Evolutionary conservation across 495 filamentous ascomycete genomes (phyloP).

Genomic region (Daldinia decipiens): DNA sequence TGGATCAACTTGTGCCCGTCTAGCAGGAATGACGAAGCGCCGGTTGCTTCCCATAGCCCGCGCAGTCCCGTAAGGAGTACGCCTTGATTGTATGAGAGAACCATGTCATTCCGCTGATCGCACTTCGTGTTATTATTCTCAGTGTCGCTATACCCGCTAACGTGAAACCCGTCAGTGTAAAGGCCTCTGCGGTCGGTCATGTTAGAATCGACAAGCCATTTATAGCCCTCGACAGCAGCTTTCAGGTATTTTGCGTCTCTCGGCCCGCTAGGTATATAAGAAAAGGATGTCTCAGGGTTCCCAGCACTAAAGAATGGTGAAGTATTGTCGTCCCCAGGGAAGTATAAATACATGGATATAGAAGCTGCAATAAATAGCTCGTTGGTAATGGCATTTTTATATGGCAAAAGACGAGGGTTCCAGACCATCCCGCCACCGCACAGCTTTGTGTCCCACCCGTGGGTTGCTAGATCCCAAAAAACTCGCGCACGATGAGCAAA

Average conservation of each 20-base stretch:
- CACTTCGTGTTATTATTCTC: slow-evolving; percentile 68
- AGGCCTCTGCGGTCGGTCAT: slow-evolving; percentile 86
- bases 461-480: slow-evolving; percentile 84
- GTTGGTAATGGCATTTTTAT: slow-evolving; percentile 99
- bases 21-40: slow-evolving; percentile 69
- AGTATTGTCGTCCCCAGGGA: slow-evolving; percentile 78
- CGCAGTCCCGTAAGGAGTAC: slow-evolving; percentile 88
- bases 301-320: slow-evolving; percentile 68
- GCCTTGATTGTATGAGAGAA: slow-evolving; percentile 97
- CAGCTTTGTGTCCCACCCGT: slow-evolving; percentile 83
- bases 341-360: slow-evolving; percentile 90
- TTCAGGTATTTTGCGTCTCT: slow-evolving; percentile 73
- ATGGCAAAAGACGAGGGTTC: slow-evolving; percentile 83
- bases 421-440: slow-evolving; percentile 94
- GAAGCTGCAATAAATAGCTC: slow-evolving; percentile 87
- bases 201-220: slow-evolving; percentile 78
- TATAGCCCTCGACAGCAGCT: slow-evolving; percentile 79
- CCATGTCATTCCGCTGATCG: slow-evolving; percentile 84
- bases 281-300: neutral
- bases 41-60: slow-evolving; percentile 80
- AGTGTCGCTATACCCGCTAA: slow-evolving; percentile 68
- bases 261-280: slow-evolving; percentile 37
- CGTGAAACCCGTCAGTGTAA: slow-evolving; percentile 91
- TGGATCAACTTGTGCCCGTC: slow-evolving; percentile 82
- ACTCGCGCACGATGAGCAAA: slow-evolving; percentile 89